Evolutionary conservation across 2,329 filamentous ascomycete species (phyloP), one percentile per base, ranked within the genome.

Genomic region (Cercospora zeina): DNA sequence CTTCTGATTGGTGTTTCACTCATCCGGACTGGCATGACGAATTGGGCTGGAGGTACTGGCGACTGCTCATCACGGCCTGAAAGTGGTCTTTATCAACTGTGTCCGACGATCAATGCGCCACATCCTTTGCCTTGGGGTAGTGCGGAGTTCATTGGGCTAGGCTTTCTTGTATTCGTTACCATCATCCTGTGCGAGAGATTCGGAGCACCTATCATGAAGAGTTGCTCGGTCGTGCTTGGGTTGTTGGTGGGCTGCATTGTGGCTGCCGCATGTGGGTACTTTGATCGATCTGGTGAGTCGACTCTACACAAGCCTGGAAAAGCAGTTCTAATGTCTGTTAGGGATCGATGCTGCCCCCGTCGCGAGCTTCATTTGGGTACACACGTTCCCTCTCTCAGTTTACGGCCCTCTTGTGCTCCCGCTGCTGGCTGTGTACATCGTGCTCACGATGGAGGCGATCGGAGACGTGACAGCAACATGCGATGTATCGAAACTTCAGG

Each of bases 131-230:
- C 79, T 0, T 95, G 91, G 91, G 91, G 89, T 3, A 87, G 86
- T 37, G 84, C 90, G 1, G 88, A 95, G 75, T 91, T 89, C 68
- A 84, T 95, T 4, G 90, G 86, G 0, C 83, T 95, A 1, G 90
- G 90, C 0, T 93, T 95, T 77, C 86, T 86, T 49, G 90, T 93
- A 3, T 93, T 93, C 72, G 68, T 89, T 49, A 89, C 88, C 30
- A 93, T 95, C 71, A 87, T 95, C 63, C 73, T 93, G 11, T 90
- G 89, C 73, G 90, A 95, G 75, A 85, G 89, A 10, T 92, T 93
- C 69, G 91, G 91, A 1, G 84, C 89, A 0, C 90, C 91, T 0
- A 89, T 95, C 67, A 93, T 95, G 89, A 93, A 93, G 73, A 90
- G 87, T 2, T 89, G 86, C 7, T 87, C 87, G 13, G 89, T 93